Evolutionary conservation across 345 rosid species (phyloP), one percentile per base, ranked within the genome.

Genomic region (Rhodomyrtus tomentosa): DNA sequence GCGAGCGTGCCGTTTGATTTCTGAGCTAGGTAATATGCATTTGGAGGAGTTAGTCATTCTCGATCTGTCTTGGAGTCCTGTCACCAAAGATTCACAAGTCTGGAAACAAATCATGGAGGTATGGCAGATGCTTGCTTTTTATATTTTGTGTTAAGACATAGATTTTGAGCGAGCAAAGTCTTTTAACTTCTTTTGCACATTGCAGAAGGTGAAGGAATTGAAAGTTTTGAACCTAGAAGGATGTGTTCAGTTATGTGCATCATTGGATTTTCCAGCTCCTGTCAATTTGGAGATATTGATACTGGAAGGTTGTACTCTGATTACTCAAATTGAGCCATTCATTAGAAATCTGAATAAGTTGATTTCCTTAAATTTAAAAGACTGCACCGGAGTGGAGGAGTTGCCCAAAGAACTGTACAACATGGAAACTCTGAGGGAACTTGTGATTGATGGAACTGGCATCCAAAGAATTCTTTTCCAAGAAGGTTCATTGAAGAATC

Each of bases 381-480:
- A 55, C 1, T 82, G 16, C 21, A 0, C 2, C 0, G 5, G 0
- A 59, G 73, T 59, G 5, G 7, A 7, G 5, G 0, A 15, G 22
- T 59, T 29, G 73, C 40, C 40, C 11, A 1, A 0, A 6, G 40
- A 29, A 29, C 22, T 14, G 73, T 0, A 3, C 10, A 0, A 1
- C 38, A 27, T 27, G 73, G 0, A 14, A 59, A 6, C 1, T 27
- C 6, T 59, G 38, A 27, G 0, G 21, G 73, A 59, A 59, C 73
- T 59, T 14, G 5, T 59, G 10, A 27, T 59, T 27, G 73, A 59
- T 14, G 38, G 8, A 59, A 27, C 73, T 59, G 21, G 10, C 73
- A 14, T 59, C 0, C 0, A 25, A 0, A 1, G 0, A 6, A 27
- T 59, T 6, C 0, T 1, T 1, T 2, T 27, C 38, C 5, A 1